These are phyloP conservation scores for Hemileccinum rubropunctum DNA, from an alignment of 768 basidiomycete genomes.

Conservation along the genomic window DNA sequence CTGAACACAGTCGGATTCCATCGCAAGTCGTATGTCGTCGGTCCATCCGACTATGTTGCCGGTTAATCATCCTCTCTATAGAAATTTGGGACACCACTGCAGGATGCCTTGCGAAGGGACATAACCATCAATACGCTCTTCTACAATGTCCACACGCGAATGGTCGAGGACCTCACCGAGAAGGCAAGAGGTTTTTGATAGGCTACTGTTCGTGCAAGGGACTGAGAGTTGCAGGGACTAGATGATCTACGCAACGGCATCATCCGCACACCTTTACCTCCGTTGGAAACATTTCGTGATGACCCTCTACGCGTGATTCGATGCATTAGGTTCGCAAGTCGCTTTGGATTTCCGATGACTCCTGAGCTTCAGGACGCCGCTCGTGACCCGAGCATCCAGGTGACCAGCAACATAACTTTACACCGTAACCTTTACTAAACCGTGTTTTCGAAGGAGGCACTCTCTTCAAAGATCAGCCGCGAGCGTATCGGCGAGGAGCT, in stretches of 20 bases:
- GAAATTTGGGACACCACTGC: conserved; percentile 87
- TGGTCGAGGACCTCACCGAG: conserved; percentile 84
- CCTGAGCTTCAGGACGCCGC: conserved; percentile 63
- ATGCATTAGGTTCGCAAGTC: conserved; percentile 86
- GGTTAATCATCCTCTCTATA: conserved; percentile 30
- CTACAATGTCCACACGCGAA: conserved; percentile 86
- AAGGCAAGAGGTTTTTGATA: conserved; percentile 45
- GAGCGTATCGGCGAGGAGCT: conserved; percentile 92
- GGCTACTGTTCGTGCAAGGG: background rate
- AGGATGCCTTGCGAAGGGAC: conserved; percentile 90
- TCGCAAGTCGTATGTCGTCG: conserved; percentile 66
- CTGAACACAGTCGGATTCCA: conserved; percentile 84
- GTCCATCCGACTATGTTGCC: background rate
- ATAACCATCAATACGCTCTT: conserved; percentile 95
- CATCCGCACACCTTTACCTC: conserved; percentile 86
- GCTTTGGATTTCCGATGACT: conserved; percentile 82
- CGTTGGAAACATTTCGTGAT: conserved; percentile 85
- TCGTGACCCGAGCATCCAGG: conserved; percentile 62
- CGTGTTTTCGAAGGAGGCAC: conserved; percentile 45
- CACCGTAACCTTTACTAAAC: background rate
- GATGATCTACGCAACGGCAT: conserved; percentile 75
- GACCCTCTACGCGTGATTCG: conserved; percentile 93
- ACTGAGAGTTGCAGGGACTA: conserved; percentile 56
- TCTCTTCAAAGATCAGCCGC: conserved; percentile 79
- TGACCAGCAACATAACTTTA: conserved; percentile 19